These are phyloP conservation scores for Excoecaria cochinchinensis DNA, from an alignment of 345 rosid genomes.

Conservation along the genomic window DNA sequence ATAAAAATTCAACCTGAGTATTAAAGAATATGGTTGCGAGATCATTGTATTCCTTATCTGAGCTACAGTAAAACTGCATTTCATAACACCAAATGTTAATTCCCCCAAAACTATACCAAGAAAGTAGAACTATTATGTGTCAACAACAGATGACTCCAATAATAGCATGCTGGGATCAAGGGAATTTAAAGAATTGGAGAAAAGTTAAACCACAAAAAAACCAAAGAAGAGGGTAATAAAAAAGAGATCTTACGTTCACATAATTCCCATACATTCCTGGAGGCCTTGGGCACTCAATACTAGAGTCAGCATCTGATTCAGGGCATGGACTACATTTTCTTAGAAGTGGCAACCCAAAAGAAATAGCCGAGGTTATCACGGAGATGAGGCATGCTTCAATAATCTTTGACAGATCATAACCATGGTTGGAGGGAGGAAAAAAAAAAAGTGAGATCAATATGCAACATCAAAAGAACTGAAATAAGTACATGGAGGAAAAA, in stretches of 20 bases:
- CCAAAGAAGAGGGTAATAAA: neutral
- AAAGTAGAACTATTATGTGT: neutral
- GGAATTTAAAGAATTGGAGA: neutral
- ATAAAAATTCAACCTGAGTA: conserved; percentile 62
- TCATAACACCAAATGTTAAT: conserved; percentile 20
- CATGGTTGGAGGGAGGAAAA: neutral
- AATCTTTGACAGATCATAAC: conserved; percentile 47
- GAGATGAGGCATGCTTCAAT: conserved; percentile 97
- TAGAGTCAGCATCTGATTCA: conserved; percentile 61
- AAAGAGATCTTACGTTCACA: conserved; percentile 64
- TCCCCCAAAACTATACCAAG: conserved; percentile 1
- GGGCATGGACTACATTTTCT: conserved; percentile 96
- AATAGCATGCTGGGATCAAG: neutral
- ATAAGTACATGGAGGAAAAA: conserved; percentile 5
- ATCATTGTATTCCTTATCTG: conserved; percentile 81
- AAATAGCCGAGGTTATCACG: conserved; percentile 73
- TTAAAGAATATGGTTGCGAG: conserved; percentile 98
- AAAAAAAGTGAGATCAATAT: too few relatives aligned
- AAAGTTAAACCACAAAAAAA: neutral
- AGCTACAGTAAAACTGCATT: conserved; percentile 83
- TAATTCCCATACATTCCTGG: conserved; percentile 98
- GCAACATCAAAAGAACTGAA: conserved; percentile 3
- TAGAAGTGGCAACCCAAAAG: conserved; percentile 88
- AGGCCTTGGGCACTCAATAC: conserved; percentile 79
- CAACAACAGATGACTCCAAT: neutral